These are phyloP conservation scores for Patellifolia procumbens DNA, from an alignment of 179 eudicot species.

Conservation along the genomic window DNA sequence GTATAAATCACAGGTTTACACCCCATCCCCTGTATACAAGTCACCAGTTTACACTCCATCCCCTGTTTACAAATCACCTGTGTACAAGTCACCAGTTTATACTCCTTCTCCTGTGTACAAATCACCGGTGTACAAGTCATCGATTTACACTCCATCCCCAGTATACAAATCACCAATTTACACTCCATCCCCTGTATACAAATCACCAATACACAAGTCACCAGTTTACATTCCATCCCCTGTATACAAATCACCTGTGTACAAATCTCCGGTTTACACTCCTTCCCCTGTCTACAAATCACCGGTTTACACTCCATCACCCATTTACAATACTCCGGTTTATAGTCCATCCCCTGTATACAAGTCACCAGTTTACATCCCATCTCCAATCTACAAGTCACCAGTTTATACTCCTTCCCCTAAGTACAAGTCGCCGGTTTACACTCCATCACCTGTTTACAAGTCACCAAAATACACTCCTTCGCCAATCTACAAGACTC, in stretches of 20 bases:
- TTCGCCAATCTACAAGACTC: not conserved
- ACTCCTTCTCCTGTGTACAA: constrained; percentile 1
- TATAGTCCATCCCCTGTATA: not conserved
- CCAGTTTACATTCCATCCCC: constrained; percentile 6
- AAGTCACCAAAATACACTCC: not conserved
- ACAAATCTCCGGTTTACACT: too few species aligned
- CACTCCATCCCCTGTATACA: constrained; percentile 9
- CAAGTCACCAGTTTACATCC: not conserved
- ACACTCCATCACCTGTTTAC: not conserved
- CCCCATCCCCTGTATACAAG: not conserved
- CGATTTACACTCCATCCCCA: not conserved
- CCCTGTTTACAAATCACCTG: too few species aligned
- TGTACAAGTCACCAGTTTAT: not conserved
- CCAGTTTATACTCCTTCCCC: not conserved
- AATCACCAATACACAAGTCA: too few species aligned
- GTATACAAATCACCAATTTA: not conserved
- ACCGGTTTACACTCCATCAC: not conserved
- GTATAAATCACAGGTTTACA: not conserved
- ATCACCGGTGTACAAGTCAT: too few species aligned
- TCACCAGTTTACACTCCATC: not conserved
- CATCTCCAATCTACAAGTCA: not conserved
- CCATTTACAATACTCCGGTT: not conserved
- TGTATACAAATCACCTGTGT: not conserved
- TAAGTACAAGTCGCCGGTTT: not conserved
- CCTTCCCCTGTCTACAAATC: not conserved